Evolutionary conservation across 2,329 filamentous ascomycete species (phyloP).

Genomic region (Pseudogymnoascus sp.): DNA sequence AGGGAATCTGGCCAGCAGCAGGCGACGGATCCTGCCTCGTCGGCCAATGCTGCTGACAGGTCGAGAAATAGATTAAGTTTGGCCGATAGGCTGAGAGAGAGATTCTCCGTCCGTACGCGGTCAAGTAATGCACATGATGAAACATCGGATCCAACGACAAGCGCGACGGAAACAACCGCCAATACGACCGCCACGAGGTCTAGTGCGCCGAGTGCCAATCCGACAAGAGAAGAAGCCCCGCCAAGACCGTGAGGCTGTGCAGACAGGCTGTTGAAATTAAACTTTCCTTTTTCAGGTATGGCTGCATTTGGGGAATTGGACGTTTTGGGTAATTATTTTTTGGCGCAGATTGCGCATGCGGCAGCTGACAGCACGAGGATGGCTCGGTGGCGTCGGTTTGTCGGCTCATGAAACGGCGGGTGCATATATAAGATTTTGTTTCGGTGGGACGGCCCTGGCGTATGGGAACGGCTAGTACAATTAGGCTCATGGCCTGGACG

Average conservation of each 20-base stretch:
- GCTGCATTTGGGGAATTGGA: neutral
- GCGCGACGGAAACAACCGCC: conserved; percentile 1
- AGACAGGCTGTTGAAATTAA: neutral
- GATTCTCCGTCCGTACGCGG: neutral
- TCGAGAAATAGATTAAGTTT: conserved; percentile 1
- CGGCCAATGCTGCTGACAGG: neutral
- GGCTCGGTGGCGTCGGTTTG: neutral
- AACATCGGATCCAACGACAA: neutral
- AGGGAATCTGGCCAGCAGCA: conserved; percentile 26
- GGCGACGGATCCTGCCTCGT: neutral
- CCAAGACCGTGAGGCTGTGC: neutral
- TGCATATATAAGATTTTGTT: conserved; percentile 1
- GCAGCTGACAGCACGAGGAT: conserved; percentile 5
- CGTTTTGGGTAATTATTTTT: neutral
- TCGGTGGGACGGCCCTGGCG: conserved; percentile 6
- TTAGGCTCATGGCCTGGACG: conserved; percentile 6
- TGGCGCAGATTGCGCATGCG: neutral
- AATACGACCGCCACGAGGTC: neutral
- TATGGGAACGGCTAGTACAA: conserved; percentile 6
- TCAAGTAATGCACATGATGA: neutral
- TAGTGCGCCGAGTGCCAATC: neutral
- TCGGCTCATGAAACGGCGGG: conserved; percentile 6
- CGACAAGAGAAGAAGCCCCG: neutral
- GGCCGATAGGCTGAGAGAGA: neutral
- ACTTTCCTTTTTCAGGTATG: conserved; percentile 6